Evolutionary conservation across 2,329 filamentous ascomycete species (phyloP).

Genomic region (Penicillium sp.): DNA sequence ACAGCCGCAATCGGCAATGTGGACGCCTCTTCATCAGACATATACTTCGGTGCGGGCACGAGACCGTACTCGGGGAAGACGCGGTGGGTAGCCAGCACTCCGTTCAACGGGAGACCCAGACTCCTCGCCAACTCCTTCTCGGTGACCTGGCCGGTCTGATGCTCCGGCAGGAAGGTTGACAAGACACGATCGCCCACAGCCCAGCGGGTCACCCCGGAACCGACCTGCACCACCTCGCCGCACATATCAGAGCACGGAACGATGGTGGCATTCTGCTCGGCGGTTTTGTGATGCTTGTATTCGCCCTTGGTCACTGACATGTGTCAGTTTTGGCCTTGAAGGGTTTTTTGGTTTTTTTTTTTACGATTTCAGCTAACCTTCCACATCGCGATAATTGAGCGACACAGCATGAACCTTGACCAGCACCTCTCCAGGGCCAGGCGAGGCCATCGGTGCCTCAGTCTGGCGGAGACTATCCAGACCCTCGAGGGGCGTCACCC

Average conservation of each 20-base stretch:
- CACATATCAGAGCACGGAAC: slow-evolving; percentile 73
- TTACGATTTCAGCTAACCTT: slow-evolving; percentile 25
- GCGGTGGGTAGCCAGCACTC: slow-evolving; percentile 47
- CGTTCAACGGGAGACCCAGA: slow-evolving; percentile 61
- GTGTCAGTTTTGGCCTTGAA: no score
- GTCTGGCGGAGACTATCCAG: slow-evolving; percentile 55
- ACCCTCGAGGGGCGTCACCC: slow-evolving; percentile 59
- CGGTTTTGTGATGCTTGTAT: slow-evolving; percentile 66
- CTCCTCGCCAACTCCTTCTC: slow-evolving; percentile 58
- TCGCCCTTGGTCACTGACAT: slow-evolving; percentile 62
- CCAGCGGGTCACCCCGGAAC: slow-evolving; percentile 52
- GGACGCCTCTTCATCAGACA: slow-evolving; percentile 43
- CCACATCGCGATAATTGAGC: slow-evolving; percentile 57
- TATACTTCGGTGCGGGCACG: slow-evolving; percentile 44
- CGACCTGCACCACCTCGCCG: slow-evolving; percentile 59
- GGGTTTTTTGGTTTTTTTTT: no score
- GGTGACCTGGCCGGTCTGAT: slow-evolving; percentile 61
- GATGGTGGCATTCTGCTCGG: slow-evolving; percentile 47
- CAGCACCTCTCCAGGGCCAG: slow-evolving; percentile 56
- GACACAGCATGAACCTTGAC: slow-evolving; percentile 56
- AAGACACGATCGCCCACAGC: slow-evolving; percentile 66
- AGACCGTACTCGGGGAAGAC: slow-evolving; percentile 44
- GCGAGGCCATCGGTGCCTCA: slow-evolving; percentile 50
- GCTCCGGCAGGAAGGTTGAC: slow-evolving; percentile 60
- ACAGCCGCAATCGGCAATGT: slow-evolving; percentile 52